These are phyloP conservation scores for Wilcoxina mikolae DNA, from an alignment of 495 filamentous ascomycete genomes.

Conservation along the genomic window DNA sequence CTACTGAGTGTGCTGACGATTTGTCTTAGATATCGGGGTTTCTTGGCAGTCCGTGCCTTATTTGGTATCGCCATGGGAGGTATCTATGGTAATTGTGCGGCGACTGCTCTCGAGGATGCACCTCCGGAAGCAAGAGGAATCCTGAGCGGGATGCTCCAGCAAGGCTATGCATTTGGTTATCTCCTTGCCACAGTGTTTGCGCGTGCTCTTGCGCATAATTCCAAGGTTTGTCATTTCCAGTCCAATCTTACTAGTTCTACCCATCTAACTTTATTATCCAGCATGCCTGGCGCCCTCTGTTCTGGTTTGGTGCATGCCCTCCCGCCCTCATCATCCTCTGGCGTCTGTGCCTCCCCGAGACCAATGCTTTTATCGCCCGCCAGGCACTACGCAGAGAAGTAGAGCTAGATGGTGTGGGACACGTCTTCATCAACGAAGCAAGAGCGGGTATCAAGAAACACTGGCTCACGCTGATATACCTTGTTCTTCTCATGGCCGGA, in stretches of 20 bases:
- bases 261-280: too few relatives aligned
- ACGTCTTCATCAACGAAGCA: conserved; percentile 36
- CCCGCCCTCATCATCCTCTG: conserved; percentile 49
- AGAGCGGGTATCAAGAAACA: conserved; percentile 35
- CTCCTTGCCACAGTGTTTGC: conserved; percentile 57
- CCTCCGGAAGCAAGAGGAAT: conserved; percentile 46
- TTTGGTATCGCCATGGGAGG: conserved; percentile 78
- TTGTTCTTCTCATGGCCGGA: conserved; percentile 49
- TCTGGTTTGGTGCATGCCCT: conserved; percentile 46
- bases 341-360: conserved; percentile 55
- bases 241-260: too few relatives aligned
- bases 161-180: conserved; percentile 64
- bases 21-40: conserved; percentile 47
- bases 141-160: conserved; percentile 64
- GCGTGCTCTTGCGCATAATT: conserved; percentile 40
- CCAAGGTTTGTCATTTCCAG: too few relatives aligned
- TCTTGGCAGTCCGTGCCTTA: conserved; percentile 46
- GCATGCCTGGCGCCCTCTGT: conserved; percentile 24
- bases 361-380: conserved; percentile 50
- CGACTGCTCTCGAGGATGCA: conserved; percentile 24
- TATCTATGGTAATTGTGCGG: conserved; percentile 44
- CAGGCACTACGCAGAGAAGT: conserved; percentile 35
- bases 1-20: too few relatives aligned
- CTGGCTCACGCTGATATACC: conserved; percentile 56
- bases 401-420: conserved; percentile 31